A percentile compares a stretch with the other conserved stretches of the same genome.
Conservation (phyloP, 345 rosid genomes). For the Firmiana major region DNA sequence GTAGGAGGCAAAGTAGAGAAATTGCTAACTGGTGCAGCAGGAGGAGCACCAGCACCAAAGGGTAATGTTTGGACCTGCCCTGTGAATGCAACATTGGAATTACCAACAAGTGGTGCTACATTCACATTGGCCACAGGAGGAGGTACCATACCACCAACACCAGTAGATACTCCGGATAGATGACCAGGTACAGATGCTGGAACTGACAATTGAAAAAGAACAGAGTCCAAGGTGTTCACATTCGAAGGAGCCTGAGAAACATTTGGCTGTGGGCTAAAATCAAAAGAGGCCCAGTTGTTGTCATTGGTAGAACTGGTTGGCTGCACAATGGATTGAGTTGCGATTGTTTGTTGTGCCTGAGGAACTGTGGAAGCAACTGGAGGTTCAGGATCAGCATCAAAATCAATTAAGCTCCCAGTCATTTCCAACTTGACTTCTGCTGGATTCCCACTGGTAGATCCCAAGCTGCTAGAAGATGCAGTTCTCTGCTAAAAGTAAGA, state of each 20-base stretch:
- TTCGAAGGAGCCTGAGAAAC: conserved; percentile 53
- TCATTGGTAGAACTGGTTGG: conserved; percentile 36
- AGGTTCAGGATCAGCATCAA: conserved; percentile 80
- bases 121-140: conserved; percentile 24
- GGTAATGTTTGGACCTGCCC: conserved; percentile 20
- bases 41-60: conserved; percentile 24
- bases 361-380: conserved; percentile 33
- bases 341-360: conserved; percentile 37
- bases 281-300: conserved; percentile 79
- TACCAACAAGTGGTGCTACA: conserved; percentile 24
- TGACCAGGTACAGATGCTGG: conserved; percentile 52
- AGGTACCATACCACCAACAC: conserved; percentile 26
- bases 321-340: conserved; percentile 38
- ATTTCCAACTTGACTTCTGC: conserved; percentile 58
- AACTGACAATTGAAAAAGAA: conserved; percentile 60
- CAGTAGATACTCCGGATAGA: conserved; percentile 30
- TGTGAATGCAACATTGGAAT: conserved; percentile 23
- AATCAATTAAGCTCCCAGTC: conserved; percentile 81
- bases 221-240: conserved; percentile 63
- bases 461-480: conserved; percentile 60
- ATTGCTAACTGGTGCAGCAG: conserved; percentile 27
- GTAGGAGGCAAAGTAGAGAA: conserved; percentile 30
- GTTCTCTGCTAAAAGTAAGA: conserved; percentile 48
- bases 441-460: conserved; percentile 49
- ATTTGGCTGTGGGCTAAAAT: conserved; percentile 37